These are phyloP conservation scores for Yamadazyma taylorii DNA, from an alignment of 1,139 yeast genomes.

Conservation along the genomic window DNA sequence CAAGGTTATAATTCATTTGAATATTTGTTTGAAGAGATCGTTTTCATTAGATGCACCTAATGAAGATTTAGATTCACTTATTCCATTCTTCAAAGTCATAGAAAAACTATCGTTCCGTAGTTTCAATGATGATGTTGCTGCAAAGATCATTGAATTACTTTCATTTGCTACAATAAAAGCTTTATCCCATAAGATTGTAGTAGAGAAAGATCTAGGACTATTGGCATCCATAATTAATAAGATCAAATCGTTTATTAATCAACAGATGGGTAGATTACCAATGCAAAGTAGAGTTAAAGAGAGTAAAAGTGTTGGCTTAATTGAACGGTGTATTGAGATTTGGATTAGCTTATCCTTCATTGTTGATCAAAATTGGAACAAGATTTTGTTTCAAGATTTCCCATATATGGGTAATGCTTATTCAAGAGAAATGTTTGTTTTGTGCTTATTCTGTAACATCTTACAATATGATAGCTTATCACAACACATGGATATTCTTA, in stretches of 20 bases:
- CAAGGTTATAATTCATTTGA: slow-evolving; percentile 18
- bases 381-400: slow-evolving; percentile 36
- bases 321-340: slow-evolving; percentile 28
- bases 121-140: slow-evolving; percentile 12
- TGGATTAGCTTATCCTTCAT: slow-evolving; percentile 30
- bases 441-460: slow-evolving; percentile 31
- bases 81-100: slow-evolving; percentile 10
- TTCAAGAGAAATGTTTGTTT: slow-evolving; percentile 37
- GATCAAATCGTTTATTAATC: slow-evolving; percentile 15
- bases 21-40: slow-evolving; percentile 8
- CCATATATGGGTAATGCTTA: slow-evolving; percentile 42
- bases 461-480: slow-evolving; percentile 22
- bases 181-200: background rate
- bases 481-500: slow-evolving; percentile 25
- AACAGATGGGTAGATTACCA: slow-evolving; percentile 41
- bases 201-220: background rate
- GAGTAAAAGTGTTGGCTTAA: slow-evolving; percentile 19
- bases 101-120: slow-evolving; percentile 9
- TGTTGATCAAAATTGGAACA: slow-evolving; percentile 35
- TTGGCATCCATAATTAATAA: slow-evolving; percentile 2
- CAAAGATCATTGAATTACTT: slow-evolving; percentile 11
- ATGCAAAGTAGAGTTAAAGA: slow-evolving; percentile 27
- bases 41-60: slow-evolving; percentile 8
- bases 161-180: background rate
- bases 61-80: slow-evolving; percentile 2